Conservation (phyloP, 1,139 yeast species). For the Candida sanyaensis region DNA sequence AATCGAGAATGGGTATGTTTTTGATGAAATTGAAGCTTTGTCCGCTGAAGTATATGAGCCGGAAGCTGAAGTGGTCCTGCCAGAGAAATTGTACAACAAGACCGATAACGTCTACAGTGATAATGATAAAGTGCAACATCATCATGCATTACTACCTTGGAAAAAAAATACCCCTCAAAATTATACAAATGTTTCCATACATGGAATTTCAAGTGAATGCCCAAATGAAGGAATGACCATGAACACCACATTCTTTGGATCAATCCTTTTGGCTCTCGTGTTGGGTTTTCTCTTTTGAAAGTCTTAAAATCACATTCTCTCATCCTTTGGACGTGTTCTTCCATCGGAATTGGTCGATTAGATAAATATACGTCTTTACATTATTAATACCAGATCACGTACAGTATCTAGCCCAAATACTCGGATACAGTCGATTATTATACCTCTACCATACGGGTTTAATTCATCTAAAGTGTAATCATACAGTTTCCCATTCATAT, state of each 20-base stretch:
- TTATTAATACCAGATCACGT: conserved; percentile 20
- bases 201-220: conserved; percentile 13
- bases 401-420: conserved; percentile 37
- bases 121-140: conserved; percentile 1
- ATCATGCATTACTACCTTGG: conserved; percentile 3
- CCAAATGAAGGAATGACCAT: conserved; percentile 8
- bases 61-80: conserved; percentile 10
- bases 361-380: conserved; percentile 5
- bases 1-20: conserved; percentile 18
- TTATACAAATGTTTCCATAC: conserved; percentile 12
- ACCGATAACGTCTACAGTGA: conserved; percentile 4
- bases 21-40: conserved; percentile 19
- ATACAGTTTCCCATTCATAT: conserved; percentile 14
- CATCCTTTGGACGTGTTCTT: conserved; percentile 16
- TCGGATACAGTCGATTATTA: conserved; percentile 41
- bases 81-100: conserved; percentile 11
- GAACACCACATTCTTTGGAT: conserved; percentile 4
- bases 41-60: conserved; percentile 18
- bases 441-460: conserved; percentile 22
- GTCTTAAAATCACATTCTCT: conserved; percentile 4
- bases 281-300: conserved; percentile 6
- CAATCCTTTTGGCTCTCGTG: conserved; percentile 8
- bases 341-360: conserved; percentile 10
- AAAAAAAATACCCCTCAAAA: conserved; percentile 7
- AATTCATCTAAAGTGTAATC: conserved; percentile 22